Percentiles rank a stretch among this genome's conserved stretches.
phyloP scores from a whole-genome alignment of 257 asterid species.

The Solanum raphanifolium region DNA sequence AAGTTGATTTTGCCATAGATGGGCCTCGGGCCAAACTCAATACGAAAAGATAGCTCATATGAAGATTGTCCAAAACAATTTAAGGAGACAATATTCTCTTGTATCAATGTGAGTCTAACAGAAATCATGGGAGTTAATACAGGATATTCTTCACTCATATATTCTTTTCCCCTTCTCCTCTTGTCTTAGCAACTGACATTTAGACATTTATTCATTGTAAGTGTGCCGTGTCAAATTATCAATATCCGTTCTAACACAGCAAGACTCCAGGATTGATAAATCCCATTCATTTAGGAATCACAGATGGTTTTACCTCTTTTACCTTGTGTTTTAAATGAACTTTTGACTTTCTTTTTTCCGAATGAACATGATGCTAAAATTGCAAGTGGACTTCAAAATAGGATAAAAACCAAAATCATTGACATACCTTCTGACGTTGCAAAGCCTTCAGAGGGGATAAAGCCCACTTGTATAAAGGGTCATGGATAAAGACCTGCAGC shows the following conservation, averaged over 20 bases:
- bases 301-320: not conserved
- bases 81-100: not conserved
- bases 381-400: not conserved
- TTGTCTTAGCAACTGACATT: not conserved
- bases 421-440: slow-evolving; percentile 88
- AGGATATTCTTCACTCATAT: not conserved
- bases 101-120: not conserved
- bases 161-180: not conserved
- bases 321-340: not conserved
- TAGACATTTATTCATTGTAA: not conserved
- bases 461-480: slow-evolving; percentile 97
- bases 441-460: slow-evolving; percentile 92
- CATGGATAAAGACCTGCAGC: slow-evolving; percentile 92
- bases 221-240: not conserved
- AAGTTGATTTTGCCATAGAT: not conserved
- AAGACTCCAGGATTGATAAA: not conserved
- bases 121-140: not conserved
- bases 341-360: not conserved
- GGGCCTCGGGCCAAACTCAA: not conserved
- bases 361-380: not conserved
- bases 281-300: not conserved
- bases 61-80: not conserved
- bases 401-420: not conserved
- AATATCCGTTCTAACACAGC: not conserved
- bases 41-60: not conserved